Percentiles rank a stretch among this genome's conserved stretches.
Evolutionary conservation across 345 rosid genomes (phyloP).

Genomic region (Reutealis trisperma): DNA sequence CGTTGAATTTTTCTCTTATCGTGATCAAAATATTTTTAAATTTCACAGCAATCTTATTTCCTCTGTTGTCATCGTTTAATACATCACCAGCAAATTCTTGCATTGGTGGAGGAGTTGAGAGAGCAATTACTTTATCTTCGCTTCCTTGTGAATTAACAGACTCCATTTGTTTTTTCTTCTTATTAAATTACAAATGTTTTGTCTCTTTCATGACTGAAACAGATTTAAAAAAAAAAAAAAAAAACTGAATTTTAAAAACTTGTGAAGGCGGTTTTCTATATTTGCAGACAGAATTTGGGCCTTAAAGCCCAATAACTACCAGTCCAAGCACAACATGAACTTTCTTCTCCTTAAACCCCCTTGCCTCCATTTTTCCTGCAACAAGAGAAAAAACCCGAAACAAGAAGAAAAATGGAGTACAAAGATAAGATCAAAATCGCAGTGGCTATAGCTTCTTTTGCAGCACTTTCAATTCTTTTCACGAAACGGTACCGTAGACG

Average conservation of each 20-base stretch:
- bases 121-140: conserved; percentile 16
- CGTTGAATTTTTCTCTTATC: conserved; percentile 1
- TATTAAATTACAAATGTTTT: no score
- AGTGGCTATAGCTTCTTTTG: conserved; percentile 51
- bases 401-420: conserved; percentile 38
- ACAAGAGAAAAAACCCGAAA: neutral
- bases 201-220: neutral
- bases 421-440: conserved; percentile 44
- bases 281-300: neutral
- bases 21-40: neutral
- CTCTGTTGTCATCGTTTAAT: neutral
- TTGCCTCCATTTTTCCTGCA: neutral
- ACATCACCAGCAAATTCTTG: neutral
- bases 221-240: neutral
- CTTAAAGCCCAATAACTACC: neutral
- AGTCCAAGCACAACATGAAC: neutral
- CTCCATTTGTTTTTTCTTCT: neutral
- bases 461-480: conserved; percentile 49
- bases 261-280: conserved; percentile 22
- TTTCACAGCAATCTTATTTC: neutral
- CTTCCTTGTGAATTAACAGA: conserved; percentile 5
- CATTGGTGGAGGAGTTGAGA: conserved; percentile 16
- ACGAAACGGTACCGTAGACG: conserved; percentile 35
- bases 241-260: conserved; percentile 29
- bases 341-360: neutral